Evolutionary conservation across 164 flowering plant genomes (phyloP).

Genomic region (Stephania yunnanensis): DNA sequence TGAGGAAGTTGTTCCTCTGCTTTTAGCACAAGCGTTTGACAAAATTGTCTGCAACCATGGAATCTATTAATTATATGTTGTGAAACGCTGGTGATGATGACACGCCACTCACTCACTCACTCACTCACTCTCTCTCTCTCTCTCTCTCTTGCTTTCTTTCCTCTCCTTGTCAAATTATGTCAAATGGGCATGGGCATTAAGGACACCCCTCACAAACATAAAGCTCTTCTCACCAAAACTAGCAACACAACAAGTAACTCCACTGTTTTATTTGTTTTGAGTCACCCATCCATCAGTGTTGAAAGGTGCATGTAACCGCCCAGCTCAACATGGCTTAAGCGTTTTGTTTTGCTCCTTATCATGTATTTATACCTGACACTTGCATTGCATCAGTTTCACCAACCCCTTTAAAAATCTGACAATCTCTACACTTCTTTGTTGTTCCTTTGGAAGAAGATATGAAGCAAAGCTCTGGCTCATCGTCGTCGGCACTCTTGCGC

Average conservation of each 20-base stretch:
- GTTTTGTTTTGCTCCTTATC: background rate
- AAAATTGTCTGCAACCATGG: background rate
- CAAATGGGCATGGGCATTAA: background rate
- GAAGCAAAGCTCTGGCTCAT: conserved; percentile 15
- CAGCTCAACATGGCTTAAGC: background rate
- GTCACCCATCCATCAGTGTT: background rate
- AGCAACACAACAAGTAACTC: background rate
- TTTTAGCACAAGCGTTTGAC: background rate
- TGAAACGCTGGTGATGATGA: background rate
- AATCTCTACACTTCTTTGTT: too few relatives aligned
- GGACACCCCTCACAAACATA: background rate
- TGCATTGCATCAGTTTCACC: conserved; percentile 1
- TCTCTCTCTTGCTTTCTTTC: background rate
- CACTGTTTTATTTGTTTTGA: background rate
- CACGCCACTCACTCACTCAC: background rate
- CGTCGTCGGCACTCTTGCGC: conserved; percentile 1
- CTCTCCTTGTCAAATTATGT: background rate
- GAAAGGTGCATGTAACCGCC: background rate
- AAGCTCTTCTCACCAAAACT: background rate
- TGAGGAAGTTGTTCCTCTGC: background rate
- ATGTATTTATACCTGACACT: conserved; percentile 14
- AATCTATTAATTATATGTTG: background rate
- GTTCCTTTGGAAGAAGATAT: background rate
- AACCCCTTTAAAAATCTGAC: background rate
- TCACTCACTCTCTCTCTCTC: background rate